Conservation (phyloP, 2,329 filamentous ascomycete genomes). For the Penicillium corylophilum region DNA sequence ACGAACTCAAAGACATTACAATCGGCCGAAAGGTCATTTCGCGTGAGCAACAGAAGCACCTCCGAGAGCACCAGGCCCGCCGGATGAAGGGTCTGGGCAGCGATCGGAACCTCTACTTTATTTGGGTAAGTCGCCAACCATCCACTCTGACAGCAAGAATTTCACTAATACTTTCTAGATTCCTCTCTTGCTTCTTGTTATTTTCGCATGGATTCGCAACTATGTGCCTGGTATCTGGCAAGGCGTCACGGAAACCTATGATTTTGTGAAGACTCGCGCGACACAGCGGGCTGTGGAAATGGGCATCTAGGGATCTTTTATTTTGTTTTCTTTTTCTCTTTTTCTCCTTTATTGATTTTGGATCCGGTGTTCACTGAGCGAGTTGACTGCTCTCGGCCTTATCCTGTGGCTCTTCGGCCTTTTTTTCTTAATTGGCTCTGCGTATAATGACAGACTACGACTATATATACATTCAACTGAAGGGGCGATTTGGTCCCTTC, state of each 20-base stretch:
- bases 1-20: conserved; percentile 42
- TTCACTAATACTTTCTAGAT: conserved; percentile 37
- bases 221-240: conserved; percentile 44
- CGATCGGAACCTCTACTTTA: conserved; percentile 54
- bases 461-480: conserved; percentile 26
- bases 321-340: conserved; percentile 13
- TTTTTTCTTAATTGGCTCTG: conserved; percentile 17
- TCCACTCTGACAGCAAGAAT: not conserved
- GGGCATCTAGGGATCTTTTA: conserved; percentile 25
- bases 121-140: conserved; percentile 48
- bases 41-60: conserved; percentile 47
- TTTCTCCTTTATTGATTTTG: conserved; percentile 12
- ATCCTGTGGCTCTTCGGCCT: conserved; percentile 13
- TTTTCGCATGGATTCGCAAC: conserved; percentile 47
- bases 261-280: conserved; percentile 39
- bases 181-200: conserved; percentile 47
- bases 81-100: conserved; percentile 50
- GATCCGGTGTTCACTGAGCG: conserved; percentile 19
- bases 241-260: conserved; percentile 37
- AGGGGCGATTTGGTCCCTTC: conserved; percentile 5
- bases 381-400: conserved; percentile 12
- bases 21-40: conserved; percentile 46
- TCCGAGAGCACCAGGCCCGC: conserved; percentile 47
- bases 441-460: conserved; percentile 38
- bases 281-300: conserved; percentile 35